Conservation (phyloP, 148 eudicot species). For the Polygonum aviculare region DNA sequence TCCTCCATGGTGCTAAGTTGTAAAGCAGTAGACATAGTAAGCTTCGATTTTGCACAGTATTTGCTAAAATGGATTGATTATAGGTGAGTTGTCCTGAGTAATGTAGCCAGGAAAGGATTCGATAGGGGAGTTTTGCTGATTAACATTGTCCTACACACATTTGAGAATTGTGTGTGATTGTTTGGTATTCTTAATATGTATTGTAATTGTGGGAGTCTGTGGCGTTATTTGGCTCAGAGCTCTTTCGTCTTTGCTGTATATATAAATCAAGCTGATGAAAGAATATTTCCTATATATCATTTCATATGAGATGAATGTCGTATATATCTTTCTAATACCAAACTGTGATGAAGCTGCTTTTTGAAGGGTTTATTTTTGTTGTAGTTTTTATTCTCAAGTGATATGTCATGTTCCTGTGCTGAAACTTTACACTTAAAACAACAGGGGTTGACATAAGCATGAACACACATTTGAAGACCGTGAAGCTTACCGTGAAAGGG, state of each 20-base stretch:
- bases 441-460: conserved; percentile 70
- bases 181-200: not conserved
- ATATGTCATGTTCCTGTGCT: not conserved
- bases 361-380: not conserved
- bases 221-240: not conserved
- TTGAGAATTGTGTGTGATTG: not conserved
- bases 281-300: not conserved
- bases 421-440: not conserved
- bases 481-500: conserved; percentile 57
- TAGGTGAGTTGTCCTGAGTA: not conserved
- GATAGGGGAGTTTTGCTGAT: not conserved
- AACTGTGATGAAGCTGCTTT: not conserved
- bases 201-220: not conserved
- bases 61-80: not conserved
- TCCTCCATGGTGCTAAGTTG: not conserved
- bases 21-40: not conserved
- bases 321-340: not conserved
- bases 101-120: not conserved
- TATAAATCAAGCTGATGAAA: not conserved
- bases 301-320: not conserved
- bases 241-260: not conserved
- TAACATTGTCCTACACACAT: too few relatives aligned
- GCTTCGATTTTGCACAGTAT: not conserved
- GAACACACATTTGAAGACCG: conserved; percentile 84
- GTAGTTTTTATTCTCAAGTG: not conserved